Conservation (phyloP, 257 asterid species). For the Solanum pennellii region DNA sequence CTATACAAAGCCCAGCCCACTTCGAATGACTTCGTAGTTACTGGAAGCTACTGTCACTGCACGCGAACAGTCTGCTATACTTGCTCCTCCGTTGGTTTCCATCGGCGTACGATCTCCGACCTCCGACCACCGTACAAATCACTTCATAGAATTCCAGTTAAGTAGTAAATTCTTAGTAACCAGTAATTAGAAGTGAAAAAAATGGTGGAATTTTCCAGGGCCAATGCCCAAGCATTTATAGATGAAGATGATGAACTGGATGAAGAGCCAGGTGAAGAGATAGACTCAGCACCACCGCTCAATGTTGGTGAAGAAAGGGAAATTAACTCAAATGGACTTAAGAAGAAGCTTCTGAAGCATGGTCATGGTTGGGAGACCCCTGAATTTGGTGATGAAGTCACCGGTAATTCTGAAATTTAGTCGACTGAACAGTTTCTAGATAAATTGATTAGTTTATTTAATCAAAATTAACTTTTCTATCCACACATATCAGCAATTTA, state of each 20-base stretch:
- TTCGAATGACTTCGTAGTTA: not conserved
- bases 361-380: conserved; percentile 61
- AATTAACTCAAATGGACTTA: conserved; percentile 38
- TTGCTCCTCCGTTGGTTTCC: not conserved
- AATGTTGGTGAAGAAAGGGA: conserved; percentile 53
- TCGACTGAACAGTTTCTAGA: not conserved
- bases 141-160: not conserved
- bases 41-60: not conserved
- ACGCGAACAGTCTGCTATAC: not conserved
- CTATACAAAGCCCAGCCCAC: not conserved
- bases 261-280: conserved; percentile 60
- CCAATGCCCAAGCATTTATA: conserved; percentile 36
- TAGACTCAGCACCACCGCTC: conserved; percentile 70
- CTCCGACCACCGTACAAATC: not conserved
- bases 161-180: not conserved
- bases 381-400: conserved; percentile 48
- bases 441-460: not conserved
- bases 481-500: too few relatives aligned
- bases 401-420: conserved; percentile 10
- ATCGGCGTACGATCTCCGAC: not conserved
- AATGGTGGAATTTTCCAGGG: conserved; percentile 53
- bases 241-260: conserved; percentile 31
- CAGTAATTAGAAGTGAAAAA: not conserved
- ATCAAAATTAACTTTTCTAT: not conserved
- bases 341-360: conserved; percentile 44